Evolutionary conservation across 208 protist species (phyloP).

Genomic region (Wallacemonas collosoma): DNA sequence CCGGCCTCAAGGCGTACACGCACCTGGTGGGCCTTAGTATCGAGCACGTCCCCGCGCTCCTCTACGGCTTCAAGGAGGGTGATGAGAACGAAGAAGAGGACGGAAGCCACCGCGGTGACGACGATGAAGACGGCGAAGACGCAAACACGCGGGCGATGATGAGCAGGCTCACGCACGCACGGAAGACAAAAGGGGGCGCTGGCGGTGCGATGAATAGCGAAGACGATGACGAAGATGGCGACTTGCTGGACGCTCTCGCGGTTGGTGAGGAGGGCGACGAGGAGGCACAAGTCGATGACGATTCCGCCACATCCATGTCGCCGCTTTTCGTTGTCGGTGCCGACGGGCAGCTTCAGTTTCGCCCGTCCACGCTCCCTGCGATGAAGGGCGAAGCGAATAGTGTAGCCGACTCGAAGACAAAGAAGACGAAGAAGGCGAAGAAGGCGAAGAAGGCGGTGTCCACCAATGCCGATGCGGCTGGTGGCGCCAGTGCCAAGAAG

Average conservation of each 20-base stretch:
- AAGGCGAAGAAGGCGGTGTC: conserved; percentile 16
- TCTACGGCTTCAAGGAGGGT: conserved; percentile 61
- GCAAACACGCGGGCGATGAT: not conserved
- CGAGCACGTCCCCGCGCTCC: conserved; percentile 74
- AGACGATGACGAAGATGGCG: conserved; percentile 20
- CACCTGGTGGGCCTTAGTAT: conserved; percentile 35
- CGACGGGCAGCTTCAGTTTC: conserved; percentile 51
- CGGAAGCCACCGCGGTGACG: not conserved
- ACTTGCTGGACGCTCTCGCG: conserved; percentile 9
- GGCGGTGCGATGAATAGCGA: conserved; percentile 17
- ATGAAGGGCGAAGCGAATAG: conserved; percentile 13
- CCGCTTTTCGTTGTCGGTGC: conserved; percentile 43
- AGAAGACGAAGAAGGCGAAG: conserved; percentile 21
- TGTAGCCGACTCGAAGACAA: not conserved
- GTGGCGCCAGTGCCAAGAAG: not conserved
- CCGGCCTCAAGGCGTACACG: conserved; percentile 17
- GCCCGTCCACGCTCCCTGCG: not conserved
- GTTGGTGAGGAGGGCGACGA: conserved; percentile 6
- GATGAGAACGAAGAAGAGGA: conserved; percentile 32
- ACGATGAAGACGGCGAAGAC: conserved; percentile 4
- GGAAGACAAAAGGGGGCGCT: not conserved
- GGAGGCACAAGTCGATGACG: conserved; percentile 9
- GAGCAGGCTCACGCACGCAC: not conserved
- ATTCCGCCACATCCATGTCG: conserved; percentile 27
- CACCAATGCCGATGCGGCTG: conserved; percentile 5